Percentiles rank a stretch among this genome's conserved stretches.
These are phyloP conservation scores for Ormosia emarginata DNA, from an alignment of 306 rosid genomes.

Conservation along the genomic window DNA sequence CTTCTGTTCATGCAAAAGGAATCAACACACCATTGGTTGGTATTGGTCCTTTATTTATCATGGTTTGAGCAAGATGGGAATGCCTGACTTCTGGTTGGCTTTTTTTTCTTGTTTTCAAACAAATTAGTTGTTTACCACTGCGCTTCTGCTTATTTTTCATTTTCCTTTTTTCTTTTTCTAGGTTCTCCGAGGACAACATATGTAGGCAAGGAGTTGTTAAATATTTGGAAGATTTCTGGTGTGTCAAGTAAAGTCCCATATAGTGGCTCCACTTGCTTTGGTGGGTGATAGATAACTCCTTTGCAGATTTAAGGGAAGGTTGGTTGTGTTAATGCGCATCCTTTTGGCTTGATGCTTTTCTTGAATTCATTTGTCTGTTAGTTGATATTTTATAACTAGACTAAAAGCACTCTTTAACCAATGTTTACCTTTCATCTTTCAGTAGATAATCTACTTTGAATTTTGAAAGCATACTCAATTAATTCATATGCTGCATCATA, in stretches of 20 bases:
- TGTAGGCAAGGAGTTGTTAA: conserved; percentile 12
- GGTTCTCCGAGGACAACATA: conserved; percentile 19
- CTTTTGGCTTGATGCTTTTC: background rate
- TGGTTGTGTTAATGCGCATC: conserved; percentile 18
- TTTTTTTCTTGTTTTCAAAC: conserved; percentile 29
- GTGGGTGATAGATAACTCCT: conserved; percentile 20
- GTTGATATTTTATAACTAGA: background rate
- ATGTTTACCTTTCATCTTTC: background rate
- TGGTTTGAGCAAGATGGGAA: conserved; percentile 28
- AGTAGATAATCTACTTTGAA: background rate
- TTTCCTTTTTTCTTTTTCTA: conserved; percentile 2
- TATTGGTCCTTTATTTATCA: conserved; percentile 30
- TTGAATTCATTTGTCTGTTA: background rate
- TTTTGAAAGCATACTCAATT: background rate
- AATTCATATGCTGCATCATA: background rate
- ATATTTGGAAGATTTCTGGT: conserved; percentile 8
- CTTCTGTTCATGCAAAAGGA: conserved; percentile 49
- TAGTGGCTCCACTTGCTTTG: conserved; percentile 3
- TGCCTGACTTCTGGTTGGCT: conserved; percentile 34
- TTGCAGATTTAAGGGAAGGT: conserved; percentile 33
- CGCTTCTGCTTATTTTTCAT: conserved; percentile 18
- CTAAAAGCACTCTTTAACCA: background rate
- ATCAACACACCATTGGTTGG: conserved; percentile 20
- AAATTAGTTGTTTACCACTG: conserved; percentile 20
- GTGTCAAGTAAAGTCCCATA: background rate